Conservation (phyloP, 1,284 basidiomycete species). For the Vanrija sp. region DNA sequence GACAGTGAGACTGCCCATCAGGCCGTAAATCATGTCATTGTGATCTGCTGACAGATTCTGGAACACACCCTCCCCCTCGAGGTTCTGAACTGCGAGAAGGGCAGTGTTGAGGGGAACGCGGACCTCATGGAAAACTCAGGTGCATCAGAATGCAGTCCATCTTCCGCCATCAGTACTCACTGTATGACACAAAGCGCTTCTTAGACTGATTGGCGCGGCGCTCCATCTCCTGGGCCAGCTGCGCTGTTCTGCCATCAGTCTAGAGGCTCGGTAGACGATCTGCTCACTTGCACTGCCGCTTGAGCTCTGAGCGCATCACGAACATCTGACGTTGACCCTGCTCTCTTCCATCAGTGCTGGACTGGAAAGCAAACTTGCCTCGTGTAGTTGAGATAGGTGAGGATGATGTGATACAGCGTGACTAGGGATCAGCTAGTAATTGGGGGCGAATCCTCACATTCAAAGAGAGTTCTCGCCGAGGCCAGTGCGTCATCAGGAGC, state of each 20-base stretch:
- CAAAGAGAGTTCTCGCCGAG: neutral
- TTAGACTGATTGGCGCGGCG: slow-evolving; percentile 71
- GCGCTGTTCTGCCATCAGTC: slow-evolving; percentile 57
- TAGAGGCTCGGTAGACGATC: too few relatives aligned
- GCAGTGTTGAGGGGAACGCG: slow-evolving; percentile 88
- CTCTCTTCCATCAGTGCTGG: slow-evolving; percentile 19
- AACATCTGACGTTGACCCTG: slow-evolving; percentile 61
- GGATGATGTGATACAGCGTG: slow-evolving; percentile 1
- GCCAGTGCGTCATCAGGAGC: neutral
- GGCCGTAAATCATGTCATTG: slow-evolving; percentile 46
- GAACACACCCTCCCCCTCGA: slow-evolving; percentile 60
- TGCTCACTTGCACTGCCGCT: slow-evolving; percentile 55
- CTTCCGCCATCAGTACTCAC: too few relatives aligned
- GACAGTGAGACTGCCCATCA: slow-evolving; percentile 78
- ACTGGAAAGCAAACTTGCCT: neutral
- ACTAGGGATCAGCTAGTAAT: neutral
- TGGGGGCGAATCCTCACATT: neutral
- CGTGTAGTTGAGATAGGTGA: neutral
- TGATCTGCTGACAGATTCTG: slow-evolving; percentile 33
- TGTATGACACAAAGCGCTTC: slow-evolving; percentile 70
- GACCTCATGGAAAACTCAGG: slow-evolving; percentile 57
- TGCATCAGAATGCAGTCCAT: neutral
- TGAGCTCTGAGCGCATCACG: slow-evolving; percentile 64
- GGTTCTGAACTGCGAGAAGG: slow-evolving; percentile 80
- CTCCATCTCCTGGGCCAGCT: slow-evolving; percentile 80